Conservation (phyloP, 495 filamentous ascomycete genomes). For the Platismatia glauca region DNA sequence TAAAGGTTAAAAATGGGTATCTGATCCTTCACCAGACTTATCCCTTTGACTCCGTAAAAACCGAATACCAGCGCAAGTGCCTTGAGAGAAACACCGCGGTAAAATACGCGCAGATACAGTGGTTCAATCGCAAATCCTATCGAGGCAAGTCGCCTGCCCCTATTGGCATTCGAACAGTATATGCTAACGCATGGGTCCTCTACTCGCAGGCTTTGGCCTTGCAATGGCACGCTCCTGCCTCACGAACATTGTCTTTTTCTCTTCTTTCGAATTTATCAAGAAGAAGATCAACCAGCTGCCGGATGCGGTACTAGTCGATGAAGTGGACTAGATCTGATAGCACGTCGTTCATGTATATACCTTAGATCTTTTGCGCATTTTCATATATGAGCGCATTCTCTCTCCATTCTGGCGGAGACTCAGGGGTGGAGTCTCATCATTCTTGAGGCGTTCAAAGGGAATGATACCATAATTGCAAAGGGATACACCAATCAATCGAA, state of each 20-base stretch:
- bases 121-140: conserved; percentile 67
- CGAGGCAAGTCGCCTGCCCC: conserved; percentile 29
- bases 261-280: conserved; percentile 25
- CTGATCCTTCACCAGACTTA: conserved; percentile 42
- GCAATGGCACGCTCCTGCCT: conserved; percentile 63
- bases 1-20: conserved; percentile 7
- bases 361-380: not conserved
- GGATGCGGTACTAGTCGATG: conserved; percentile 10
- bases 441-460: not conserved
- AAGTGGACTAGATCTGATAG: not conserved
- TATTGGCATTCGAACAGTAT: not conserved
- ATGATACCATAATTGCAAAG: not conserved
- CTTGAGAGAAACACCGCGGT: conserved; percentile 55
- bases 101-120: conserved; percentile 56
- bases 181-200: conserved; percentile 1
- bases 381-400: not conserved
- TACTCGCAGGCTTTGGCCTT: conserved; percentile 58
- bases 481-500: not conserved
- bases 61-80: conserved; percentile 72
- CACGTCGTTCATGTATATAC: not conserved
- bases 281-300: conserved; percentile 25
- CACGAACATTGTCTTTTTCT: conserved; percentile 24
- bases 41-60: conserved; percentile 77
- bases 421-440: not conserved
- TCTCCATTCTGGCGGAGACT: not conserved